Base-by-base conservation (phyloP, 495 filamentous ascomycete genomes). In the Aspergillus affinis region DNA sequence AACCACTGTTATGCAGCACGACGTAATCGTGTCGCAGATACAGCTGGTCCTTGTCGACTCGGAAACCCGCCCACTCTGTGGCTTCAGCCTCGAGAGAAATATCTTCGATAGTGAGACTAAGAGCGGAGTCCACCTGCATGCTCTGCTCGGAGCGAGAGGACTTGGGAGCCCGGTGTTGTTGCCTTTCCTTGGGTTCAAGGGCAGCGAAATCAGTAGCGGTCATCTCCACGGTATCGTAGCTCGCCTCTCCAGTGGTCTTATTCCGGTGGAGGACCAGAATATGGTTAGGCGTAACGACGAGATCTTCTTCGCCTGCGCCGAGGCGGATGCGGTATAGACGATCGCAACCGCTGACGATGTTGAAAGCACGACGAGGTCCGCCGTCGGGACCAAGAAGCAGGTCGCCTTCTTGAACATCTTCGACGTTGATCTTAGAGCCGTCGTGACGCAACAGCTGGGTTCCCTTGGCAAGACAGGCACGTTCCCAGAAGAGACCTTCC, bases 401-500 rank as follows among this genome's bases (percentile, higher is more conserved):
- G 62, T 79, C 76, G 13, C 78, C 78, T 36, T 81, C 78, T 44
- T 66, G 67, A 54, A 81, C 78, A 57, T 81, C 73, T 64, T 81
- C 65, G 51, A 81, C 77, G n/a, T 73, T 69, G 57, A 80, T 58
- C 63, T 76, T 62, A 19, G 58, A 65, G n/a, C 72, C 68, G 62
- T 79, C 73, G 54, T 76, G 74, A 19, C 73, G 68, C 19, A 79
- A 54, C 26, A 78, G 61, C 51, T 65, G 66, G 17, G 75, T 78
- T 17, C 73, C 73, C 57, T 74, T 72, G 30, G 72, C 71, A 60
- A 78, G 68, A 68, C 76, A 84, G 50, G 91, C 92, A 59, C 89
- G 89, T 69, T 98, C 95, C 95, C 95, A 99, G 74, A 99, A 99
- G 20, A 99, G 82, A 69, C 95, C 95, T 73, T 99, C 95, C 94